Evolutionary conservation across 805 yeast genomes (phyloP), one percentile per base, ranked within the genome.

Genomic region (Candida loeiensis): DNA sequence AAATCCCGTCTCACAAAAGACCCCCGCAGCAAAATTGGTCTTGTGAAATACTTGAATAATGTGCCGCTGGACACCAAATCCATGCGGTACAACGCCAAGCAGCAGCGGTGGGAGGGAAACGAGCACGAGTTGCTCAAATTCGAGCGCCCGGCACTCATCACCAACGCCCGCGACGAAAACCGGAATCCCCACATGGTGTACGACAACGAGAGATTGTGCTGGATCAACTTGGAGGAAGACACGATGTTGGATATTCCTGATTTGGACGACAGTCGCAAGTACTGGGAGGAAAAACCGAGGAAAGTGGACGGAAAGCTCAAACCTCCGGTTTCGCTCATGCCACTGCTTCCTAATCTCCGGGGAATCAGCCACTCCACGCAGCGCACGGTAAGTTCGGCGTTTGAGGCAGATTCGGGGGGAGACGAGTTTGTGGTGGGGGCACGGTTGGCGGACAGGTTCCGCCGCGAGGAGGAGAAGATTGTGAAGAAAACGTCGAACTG

Each of bases 61-160:
- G 32, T 31, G 7, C 38, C 51, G 19, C 33, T 51, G 37, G 33
- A 47, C 30, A 46, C 50, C 49, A 55, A 52, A n/a, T 54, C 48
- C 17, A 79, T 82, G 80, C 65, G 63, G 34, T 82, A 67, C 50
- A 79, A 82, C 47, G 72, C 80, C 1, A 57, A 58, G 12, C 63
- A 69, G 35, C 65, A 66, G 47, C 62, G 64, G 33, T 82, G 87
- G 88, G 81, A 76, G 49, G 86, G 86, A 3, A 80, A 81, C 49
- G 83, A 81, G 28, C 71, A 67, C 21, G 85, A 79, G 16, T 56
- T 79, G 35, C 49, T 66, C 24, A 64, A 70, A 29, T 81, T 81
- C 53, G 82, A 80, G 11, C 65, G 62, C 39, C 75, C 76, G 1
- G 56, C 63, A 9, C 55, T 71, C 36, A 70, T 71, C 26, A 58